Percentiles rank a stretch among this genome's conserved stretches.
Evolutionary conservation across 1,284 basidiomycete species (phyloP).

Genomic region (Heterobasidion irregulare): DNA sequence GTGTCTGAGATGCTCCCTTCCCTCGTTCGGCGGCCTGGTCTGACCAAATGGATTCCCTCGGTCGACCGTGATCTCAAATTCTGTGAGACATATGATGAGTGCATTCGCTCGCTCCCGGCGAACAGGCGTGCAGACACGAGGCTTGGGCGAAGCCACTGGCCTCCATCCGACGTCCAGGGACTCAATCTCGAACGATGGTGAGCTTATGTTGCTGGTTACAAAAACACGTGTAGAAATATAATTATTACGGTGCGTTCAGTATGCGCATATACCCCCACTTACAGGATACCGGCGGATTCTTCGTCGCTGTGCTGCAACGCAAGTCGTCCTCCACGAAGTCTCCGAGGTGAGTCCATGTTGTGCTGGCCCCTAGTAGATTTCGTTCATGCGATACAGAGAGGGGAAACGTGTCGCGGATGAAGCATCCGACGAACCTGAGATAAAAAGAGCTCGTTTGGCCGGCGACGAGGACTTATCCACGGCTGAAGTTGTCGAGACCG

Average conservation of each 20-base stretch:
- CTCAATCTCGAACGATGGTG: slow-evolving; percentile 69
- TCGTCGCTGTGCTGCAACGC: slow-evolving; percentile 82
- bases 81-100: slow-evolving; percentile 49
- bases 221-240: too few relatives aligned
- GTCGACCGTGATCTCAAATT: slow-evolving; percentile 36
- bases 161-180: slow-evolving; percentile 52
- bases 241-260: slow-evolving; percentile 18
- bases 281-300: slow-evolving; percentile 97
- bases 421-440: slow-evolving; percentile 29
- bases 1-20: slow-evolving; percentile 64
- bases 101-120: slow-evolving; percentile 40
- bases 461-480: neutral
- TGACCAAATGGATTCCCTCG: slow-evolving; percentile 70
- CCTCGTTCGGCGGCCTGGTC: slow-evolving; percentile 69
- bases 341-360: neutral
- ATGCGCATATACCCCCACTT: slow-evolving; percentile 90
- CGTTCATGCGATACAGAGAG: slow-evolving; percentile 18
- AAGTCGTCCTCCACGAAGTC: slow-evolving; percentile 3
- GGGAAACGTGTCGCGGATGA: slow-evolving; percentile 42
- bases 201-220: slow-evolving; percentile 10
- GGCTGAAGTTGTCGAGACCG: slow-evolving; percentile 7
- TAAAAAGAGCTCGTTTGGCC: slow-evolving; percentile 37
- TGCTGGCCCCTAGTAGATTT: neutral
- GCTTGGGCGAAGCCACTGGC: slow-evolving; percentile 72
- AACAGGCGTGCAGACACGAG: slow-evolving; percentile 42